Conservation (phyloP, 306 rosid species). For the Vigna hirtella region DNA sequence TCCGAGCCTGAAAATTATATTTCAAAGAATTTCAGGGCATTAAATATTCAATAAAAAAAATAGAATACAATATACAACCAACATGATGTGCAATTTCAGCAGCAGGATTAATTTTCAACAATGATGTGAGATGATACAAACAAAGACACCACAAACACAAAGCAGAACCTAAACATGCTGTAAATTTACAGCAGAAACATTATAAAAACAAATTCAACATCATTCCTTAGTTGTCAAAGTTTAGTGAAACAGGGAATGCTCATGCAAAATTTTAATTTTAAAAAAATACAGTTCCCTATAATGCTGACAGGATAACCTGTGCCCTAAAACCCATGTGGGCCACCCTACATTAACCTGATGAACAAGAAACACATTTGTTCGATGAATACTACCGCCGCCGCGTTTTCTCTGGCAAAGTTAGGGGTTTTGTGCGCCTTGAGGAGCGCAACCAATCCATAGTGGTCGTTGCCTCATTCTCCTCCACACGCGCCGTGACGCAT, state of each 20-base stretch:
- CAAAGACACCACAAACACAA: not conserved
- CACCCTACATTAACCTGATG: no score
- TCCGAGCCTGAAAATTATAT: constrained; percentile 73
- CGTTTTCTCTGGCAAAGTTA: no score
- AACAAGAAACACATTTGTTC: no score
- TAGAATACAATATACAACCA: constrained; percentile 5
- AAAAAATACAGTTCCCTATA: not conserved
- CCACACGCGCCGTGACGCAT: no score
- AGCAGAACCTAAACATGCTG: not conserved
- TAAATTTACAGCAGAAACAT: not conserved
- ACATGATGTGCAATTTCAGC: not conserved
- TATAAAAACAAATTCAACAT: not conserved
- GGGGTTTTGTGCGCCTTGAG: no score
- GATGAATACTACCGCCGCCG: no score
- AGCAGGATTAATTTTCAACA: not conserved
- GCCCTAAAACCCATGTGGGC: not conserved
- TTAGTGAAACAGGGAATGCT: not conserved
- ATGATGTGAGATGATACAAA: constrained; percentile 4
- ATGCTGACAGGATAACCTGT: not conserved
- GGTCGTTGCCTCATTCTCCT: no score
- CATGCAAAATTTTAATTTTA: not conserved
- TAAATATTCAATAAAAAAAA: constrained; percentile 1
- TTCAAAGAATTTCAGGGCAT: constrained; percentile 26
- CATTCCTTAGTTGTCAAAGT: constrained; percentile 12
- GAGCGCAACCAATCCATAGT: no score